These are phyloP conservation scores for Cladorrhinum sp. DNA, from an alignment of 2,329 filamentous ascomycete species.

Conservation along the genomic window DNA sequence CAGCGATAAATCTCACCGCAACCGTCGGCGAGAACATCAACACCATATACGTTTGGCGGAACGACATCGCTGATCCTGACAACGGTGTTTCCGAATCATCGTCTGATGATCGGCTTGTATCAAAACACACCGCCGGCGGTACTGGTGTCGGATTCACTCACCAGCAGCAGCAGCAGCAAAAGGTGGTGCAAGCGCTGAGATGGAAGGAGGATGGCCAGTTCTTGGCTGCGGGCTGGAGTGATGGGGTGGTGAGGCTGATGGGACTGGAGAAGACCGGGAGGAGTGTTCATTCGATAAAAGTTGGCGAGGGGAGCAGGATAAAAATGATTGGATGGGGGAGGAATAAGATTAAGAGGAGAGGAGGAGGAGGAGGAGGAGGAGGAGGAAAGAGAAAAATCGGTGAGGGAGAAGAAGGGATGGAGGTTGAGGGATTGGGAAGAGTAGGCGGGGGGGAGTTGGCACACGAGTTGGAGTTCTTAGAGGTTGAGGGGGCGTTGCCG, in stretches of 20 bases:
- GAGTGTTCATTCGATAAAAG: conserved; percentile 67
- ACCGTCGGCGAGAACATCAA: conserved; percentile 64
- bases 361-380: conserved; percentile 19
- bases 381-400: conserved; percentile 9
- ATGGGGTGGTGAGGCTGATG: conserved; percentile 73
- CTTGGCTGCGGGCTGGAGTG: conserved; percentile 79
- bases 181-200: conserved; percentile 44
- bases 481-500: conserved; percentile 72
- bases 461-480: conserved; percentile 67
- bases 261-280: conserved; percentile 74
- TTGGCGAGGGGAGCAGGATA: conserved; percentile 41
- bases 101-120: not conserved
- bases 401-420: conserved; percentile 18
- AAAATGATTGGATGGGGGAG: conserved; percentile 54
- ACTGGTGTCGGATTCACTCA: too few species aligned
- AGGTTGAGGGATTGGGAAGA: not conserved
- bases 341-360: conserved; percentile 34
- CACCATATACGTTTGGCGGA: conserved; percentile 71
- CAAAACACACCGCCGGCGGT: not conserved
- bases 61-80: conserved; percentile 55
- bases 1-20: conserved; percentile 79
- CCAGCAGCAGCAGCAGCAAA: conserved; percentile 34
- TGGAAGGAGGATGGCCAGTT: conserved; percentile 74
- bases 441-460: conserved; percentile 56
- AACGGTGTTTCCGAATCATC: not conserved